Conservation (phyloP, 768 basidiomycete species). For the Serpula lacrymans region DNA sequence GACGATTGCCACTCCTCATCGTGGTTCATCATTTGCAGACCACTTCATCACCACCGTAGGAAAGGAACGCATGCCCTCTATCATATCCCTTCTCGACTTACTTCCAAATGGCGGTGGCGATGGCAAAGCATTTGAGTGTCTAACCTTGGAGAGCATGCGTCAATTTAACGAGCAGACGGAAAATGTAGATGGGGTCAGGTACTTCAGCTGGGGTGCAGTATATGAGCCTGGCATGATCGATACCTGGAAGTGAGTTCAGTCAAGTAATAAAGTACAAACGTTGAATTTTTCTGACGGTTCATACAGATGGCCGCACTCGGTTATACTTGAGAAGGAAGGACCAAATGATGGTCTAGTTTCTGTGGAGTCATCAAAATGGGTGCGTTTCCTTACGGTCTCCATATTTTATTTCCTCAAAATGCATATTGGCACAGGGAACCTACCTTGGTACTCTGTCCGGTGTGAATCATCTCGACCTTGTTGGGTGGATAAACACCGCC, state of each 20-base stretch:
- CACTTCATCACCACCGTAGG: slow-evolving; percentile 81
- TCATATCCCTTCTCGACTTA: slow-evolving; percentile 73
- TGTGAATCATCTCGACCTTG: slow-evolving; percentile 90
- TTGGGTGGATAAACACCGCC: slow-evolving; percentile 91
- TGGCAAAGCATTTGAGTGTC: slow-evolving; percentile 87
- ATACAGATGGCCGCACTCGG: slow-evolving; percentile 63
- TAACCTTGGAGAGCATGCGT: slow-evolving; percentile 83
- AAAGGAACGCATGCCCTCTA: slow-evolving; percentile 58
- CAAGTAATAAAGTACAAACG: too few relatives aligned
- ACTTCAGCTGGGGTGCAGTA: slow-evolving; percentile 94
- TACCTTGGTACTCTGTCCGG: slow-evolving; percentile 90
- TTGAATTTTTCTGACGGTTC: background rate
- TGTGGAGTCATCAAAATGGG: slow-evolving; percentile 85
- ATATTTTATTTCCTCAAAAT: background rate
- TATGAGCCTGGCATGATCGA: slow-evolving; percentile 90
- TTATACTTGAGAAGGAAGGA: slow-evolving; percentile 84
- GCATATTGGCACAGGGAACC: slow-evolving; percentile 56
- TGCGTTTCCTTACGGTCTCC: slow-evolving; percentile 20
- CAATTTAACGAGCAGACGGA: slow-evolving; percentile 86
- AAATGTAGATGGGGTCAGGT: slow-evolving; percentile 73
- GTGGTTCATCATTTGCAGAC: slow-evolving; percentile 91
- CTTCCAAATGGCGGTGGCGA: slow-evolving; percentile 93
- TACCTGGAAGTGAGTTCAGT: slow-evolving; percentile 77
- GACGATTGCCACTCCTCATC: slow-evolving; percentile 93
- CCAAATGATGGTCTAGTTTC: slow-evolving; percentile 94